Evolutionary conservation across 139 green algal genomes (phyloP), one percentile per base, ranked within the genome.

Genomic region (Medakamo hakoo): DNA sequence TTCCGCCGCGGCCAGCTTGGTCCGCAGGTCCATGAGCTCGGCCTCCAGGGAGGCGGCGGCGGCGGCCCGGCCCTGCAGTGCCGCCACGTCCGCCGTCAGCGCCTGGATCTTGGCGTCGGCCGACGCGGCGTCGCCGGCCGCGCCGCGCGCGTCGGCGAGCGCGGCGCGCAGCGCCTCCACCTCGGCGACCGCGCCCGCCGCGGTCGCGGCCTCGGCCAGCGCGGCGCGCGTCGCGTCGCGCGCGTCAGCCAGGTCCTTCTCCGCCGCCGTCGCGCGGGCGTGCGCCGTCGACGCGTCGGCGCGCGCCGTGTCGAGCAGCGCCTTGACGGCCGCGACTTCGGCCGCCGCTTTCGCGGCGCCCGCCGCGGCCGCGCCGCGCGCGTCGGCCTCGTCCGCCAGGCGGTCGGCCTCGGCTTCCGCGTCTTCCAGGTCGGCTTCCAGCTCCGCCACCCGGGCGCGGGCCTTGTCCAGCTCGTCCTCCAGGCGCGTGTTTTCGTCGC

Each of bases 401-500:
- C 29, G 25, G 20, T 55, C 59, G 30, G 49, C 49, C 21, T 64
- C 59, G 9, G 18, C 59, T 29, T 64, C 59, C 30, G 49, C 21
- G 2, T 64, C 59, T 2, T 28, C 59, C 29, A 64, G 30, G 22
- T 62, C 22, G 4, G 24, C 25, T 24, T 62, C 58, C 27, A 48
- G 26, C 58, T 9, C 29, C 20, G 58, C 27, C 22, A 62, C 18
- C 25, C 27, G 27, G 4, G n/a, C 22, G 16, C 21, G 30, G 21
- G 20, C 49, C 59, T 55, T 27, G 18, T 55, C 29, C 29, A 64
- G 59, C 25, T 14, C 49, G 20, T 64, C 59, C 59, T 64, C 59
- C 25, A 64, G 59, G 19, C 59, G 59, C 16, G 26, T 56, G 29
- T 56, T 55, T 18, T 64, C 59, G 59, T 64, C 59, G 59, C 59